A percentile compares a stretch with the other conserved stretches of the same genome.
These are phyloP conservation scores for Aspergillus haitiensis DNA, from an alignment of 495 filamentous ascomycete genomes.

Conservation along the genomic window DNA sequence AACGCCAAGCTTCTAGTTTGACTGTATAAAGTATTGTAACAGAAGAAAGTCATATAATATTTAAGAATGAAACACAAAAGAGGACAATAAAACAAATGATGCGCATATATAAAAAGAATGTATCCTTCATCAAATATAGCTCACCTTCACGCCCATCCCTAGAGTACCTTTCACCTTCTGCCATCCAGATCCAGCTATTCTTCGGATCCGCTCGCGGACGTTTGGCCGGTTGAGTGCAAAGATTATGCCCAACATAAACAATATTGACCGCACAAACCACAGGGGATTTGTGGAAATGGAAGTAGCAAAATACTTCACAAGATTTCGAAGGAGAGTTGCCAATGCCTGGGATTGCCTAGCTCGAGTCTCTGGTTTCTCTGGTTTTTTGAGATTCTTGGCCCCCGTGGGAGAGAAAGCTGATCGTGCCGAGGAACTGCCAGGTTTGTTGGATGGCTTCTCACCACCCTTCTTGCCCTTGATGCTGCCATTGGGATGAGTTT, in stretches of 20 bases:
- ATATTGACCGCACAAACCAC: slow-evolving; percentile 68
- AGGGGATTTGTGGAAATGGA: slow-evolving; percentile 71
- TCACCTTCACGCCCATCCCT: slow-evolving; percentile 97
- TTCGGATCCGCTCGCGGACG: slow-evolving; percentile 70
- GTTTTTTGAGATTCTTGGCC: slow-evolving; percentile 43
- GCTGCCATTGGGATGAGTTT: slow-evolving; percentile 37
- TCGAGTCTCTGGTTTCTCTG: slow-evolving; percentile 40
- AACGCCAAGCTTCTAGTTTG: neutral
- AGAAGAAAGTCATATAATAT: neutral
- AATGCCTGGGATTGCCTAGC: slow-evolving; percentile 34
- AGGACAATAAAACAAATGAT: slow-evolving; percentile 21
- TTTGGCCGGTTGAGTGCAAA: slow-evolving; percentile 72
- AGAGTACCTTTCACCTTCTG: slow-evolving; percentile 80
- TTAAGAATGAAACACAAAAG: slow-evolving; percentile 16
- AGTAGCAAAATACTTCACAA: slow-evolving; percentile 61
- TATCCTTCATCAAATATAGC: slow-evolving; percentile 67
- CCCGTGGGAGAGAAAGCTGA: slow-evolving; percentile 35
- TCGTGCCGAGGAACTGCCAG: slow-evolving; percentile 27
- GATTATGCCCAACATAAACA: slow-evolving; percentile 80
- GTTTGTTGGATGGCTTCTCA: slow-evolving; percentile 36
- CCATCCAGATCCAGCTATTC: slow-evolving; percentile 70
- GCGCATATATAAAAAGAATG: slow-evolving; percentile 13
- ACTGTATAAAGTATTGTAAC: neutral
- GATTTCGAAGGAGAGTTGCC: slow-evolving; percentile 54
- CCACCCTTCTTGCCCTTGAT: slow-evolving; percentile 35